Evolutionary conservation across 371 early-diverging fungal species (phyloP).

Genomic region (Catenaria anguillulae): DNA sequence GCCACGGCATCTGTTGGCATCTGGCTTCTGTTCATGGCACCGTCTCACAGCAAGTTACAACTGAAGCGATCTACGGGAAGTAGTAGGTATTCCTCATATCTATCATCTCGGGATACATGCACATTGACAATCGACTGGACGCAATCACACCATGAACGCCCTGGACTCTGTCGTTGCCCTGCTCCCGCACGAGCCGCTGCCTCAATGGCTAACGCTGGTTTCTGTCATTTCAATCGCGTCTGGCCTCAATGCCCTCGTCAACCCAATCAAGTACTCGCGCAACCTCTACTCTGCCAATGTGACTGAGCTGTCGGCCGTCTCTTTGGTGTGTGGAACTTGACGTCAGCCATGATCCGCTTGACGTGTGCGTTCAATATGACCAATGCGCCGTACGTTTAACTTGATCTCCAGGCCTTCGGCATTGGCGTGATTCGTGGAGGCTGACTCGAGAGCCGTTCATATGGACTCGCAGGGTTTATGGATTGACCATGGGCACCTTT

Average conservation of each 20-base stretch:
- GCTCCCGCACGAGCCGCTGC: not conserved
- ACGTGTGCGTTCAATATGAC: not conserved
- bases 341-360: not conserved
- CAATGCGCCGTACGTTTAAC: not conserved
- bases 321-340: not conserved
- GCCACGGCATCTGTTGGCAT: no score
- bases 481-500: not conserved
- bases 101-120: no score
- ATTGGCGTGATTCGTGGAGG: no score
- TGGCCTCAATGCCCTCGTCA: not conserved
- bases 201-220: not conserved
- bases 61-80: no score
- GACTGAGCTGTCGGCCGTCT: not conserved
- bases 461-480: not conserved
- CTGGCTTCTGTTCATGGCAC: no score
- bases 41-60: no score
- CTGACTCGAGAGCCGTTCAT: no score
- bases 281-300: not conserved
- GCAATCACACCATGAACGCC: no score
- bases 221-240: not conserved
- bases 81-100: no score
- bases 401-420: not conserved
- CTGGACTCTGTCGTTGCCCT: not conserved
- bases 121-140: no score
- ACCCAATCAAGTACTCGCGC: not conserved